Evolutionary conservation across 495 filamentous ascomycete species (phyloP).

Genomic region (Parathielavia appendiculata): DNA sequence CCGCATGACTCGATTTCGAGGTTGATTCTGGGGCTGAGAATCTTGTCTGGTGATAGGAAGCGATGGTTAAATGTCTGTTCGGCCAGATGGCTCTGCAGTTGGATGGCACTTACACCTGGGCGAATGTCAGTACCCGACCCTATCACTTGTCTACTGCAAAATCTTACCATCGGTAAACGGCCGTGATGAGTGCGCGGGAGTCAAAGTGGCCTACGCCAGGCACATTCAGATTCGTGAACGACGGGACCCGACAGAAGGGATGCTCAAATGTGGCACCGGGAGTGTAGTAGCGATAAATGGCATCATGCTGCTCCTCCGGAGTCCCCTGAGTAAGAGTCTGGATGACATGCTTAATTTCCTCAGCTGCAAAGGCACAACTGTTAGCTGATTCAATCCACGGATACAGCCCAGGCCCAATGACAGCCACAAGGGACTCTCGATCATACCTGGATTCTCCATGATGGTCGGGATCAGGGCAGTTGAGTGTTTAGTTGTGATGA

Average conservation of each 20-base stretch:
- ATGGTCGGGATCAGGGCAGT: not conserved
- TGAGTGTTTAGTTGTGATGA: not conserved
- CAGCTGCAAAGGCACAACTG: conserved; percentile 21
- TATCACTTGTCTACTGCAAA: not conserved
- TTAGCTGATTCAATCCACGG: conserved; percentile 11
- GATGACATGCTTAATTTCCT: conserved; percentile 57
- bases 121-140: not conserved
- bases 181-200: conserved; percentile 57
- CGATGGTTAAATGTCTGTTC: not conserved
- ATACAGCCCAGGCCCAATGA: too few relatives aligned
- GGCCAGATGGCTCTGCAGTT: not conserved
- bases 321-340: conserved; percentile 58
- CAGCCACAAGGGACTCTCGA: not conserved
- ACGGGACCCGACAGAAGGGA: conserved; percentile 71
- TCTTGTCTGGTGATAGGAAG: conserved; percentile 48
- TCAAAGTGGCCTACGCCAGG: conserved; percentile 45
- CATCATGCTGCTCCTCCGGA: conserved; percentile 55
- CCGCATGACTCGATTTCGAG: conserved; percentile 64
- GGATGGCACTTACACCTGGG: not conserved
- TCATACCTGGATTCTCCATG: conserved; percentile 32
- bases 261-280: conserved; percentile 67
- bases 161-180: conserved; percentile 69
- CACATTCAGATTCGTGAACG: conserved; percentile 40
- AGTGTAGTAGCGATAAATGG: conserved; percentile 66
- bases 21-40: conserved; percentile 69